Base-by-base conservation (phyloP, 352 stramenopile species). In the Pythium brachiatum region DNA sequence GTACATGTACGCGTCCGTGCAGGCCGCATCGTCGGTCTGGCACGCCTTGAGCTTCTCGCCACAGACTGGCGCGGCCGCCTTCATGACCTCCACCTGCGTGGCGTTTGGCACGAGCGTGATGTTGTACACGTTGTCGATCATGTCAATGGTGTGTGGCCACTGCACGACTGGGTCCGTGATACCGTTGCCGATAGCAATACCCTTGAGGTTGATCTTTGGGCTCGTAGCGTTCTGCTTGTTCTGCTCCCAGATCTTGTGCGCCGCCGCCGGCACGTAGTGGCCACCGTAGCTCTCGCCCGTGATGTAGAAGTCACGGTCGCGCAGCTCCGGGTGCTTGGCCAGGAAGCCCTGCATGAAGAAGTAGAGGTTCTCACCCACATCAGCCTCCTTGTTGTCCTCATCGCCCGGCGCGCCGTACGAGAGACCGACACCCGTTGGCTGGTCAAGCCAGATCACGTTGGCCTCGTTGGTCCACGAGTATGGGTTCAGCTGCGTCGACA, bases 111-210 rank as follows among this genome's bases (percentile, higher is more conserved):
- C 52, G 6, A 90, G 61, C 46, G 77, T 84, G 50, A 90, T 61
- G 62, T 89, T 90, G 74, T 90, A 90, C 26, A 64, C 46, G 64
- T 92, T 91, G 44, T 86, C 69, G 9, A 76, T 67, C 76, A 92
- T 92, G 47, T 92, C 80, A 11, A 76, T 44, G 1, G 69, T 73
- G 53, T 88, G 76, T 16, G 62, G 63, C 47, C 66, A 73, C 69
- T 86, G 76, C 21, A 79, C 59, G 3, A 72, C 43, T 2, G 76
- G 73, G 43, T 82, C 72, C 16, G 75, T 88, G 38, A 83, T 74
- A 4, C 79, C 79, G 47, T 88, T 88, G 36, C 79, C 79, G 47
- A 88, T 81, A 16, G 76, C 75, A 31, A 88, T 73, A n/a, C 79
- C 79, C 62, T 83, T 54, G 26, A 88, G 57, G 50, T 82, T 81